These are phyloP conservation scores for Aspergillus coremiiformis DNA, from an alignment of 495 filamentous ascomycete genomes.

Conservation along the genomic window DNA sequence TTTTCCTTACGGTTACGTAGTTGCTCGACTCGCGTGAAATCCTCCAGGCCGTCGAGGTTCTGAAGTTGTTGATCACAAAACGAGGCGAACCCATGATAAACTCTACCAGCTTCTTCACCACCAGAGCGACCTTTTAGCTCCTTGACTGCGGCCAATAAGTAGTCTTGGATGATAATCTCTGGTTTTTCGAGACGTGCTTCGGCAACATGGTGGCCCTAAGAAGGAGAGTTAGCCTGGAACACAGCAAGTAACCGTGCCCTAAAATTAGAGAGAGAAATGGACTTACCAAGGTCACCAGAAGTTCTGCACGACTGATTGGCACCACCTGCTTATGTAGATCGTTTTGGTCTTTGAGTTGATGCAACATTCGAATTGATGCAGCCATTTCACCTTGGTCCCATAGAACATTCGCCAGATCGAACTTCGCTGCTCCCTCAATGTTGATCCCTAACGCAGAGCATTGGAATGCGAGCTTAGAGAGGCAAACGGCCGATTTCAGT, in stretches of 20 bases:
- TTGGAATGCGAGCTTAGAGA: constrained; percentile 62
- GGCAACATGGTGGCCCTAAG: constrained; percentile 72
- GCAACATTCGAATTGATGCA: constrained; percentile 84
- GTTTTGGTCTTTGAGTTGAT: constrained; percentile 56
- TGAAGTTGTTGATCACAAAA: constrained; percentile 93
- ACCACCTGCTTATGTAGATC: constrained; percentile 63
- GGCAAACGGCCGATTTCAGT: constrained; percentile 69
- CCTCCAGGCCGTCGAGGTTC: constrained; percentile 74
- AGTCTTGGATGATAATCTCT: constrained; percentile 76
- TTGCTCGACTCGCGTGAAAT: constrained; percentile 72
- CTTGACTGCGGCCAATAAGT: constrained; percentile 73
- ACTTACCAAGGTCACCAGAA: constrained; percentile 77
- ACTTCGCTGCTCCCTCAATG: constrained; percentile 62
- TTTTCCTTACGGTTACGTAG: constrained; percentile 72
- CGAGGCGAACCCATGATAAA: constrained; percentile 87
- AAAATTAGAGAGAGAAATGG: neutral
- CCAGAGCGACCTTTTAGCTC: constrained; percentile 63
- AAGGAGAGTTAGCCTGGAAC: constrained; percentile 11
- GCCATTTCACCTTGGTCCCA: constrained; percentile 93
- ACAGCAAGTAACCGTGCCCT: neutral
- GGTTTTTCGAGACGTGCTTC: constrained; percentile 91
- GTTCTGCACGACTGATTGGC: constrained; percentile 63
- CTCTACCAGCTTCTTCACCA: constrained; percentile 71
- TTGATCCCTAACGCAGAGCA: constrained; percentile 63
- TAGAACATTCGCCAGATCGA: constrained; percentile 79